Evolutionary conservation across 768 basidiomycete genomes (phyloP), one percentile per base, ranked within the genome.

Genomic region (Podaxis rugospora): DNA sequence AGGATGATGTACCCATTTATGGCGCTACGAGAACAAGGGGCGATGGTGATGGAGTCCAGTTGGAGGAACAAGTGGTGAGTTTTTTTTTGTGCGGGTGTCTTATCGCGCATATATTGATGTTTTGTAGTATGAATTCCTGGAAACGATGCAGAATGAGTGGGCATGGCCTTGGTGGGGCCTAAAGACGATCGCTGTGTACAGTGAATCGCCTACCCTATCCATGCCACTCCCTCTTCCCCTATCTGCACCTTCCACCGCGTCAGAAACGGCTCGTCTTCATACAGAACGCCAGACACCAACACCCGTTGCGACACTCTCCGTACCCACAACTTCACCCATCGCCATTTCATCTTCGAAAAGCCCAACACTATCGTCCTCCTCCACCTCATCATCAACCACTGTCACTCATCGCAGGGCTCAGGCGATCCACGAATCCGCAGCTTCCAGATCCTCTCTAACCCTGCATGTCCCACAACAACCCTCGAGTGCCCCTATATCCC

Each of bases 81-180:
- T 6, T 40, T 14, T 13, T 25, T 25, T 21, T 23, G 47, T 21
- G 18, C 39, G 3, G 16, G 32, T 35, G 32, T 35, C 21, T 40
- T 11, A 16, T 10, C 6, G 28, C 25, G 5, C 14, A 27, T 21
- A 14, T n/a, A 32, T 11, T 27, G n/a, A 42, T 25, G 5, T 18
- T 57, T 9, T 25, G 32, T 37, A 59, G 57, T 59, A 59, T 28
- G 57, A 59, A 28, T 59, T 59, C 32, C 39, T 59, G 37, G 57
- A 59, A 32, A 59, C 50, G 3, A 59, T 59, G 57, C 57, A 59
- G 49, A 59, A 59, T 9, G 57, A 59, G 9, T 59, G 57, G 57
- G 37, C 13, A 21, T 59, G 57, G 57, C 51, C 57, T 14, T 44
- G 40, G n/a, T 59, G 57, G 57, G 57, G 57, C 13, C 39, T 59